Percentiles rank a stretch among this genome's conserved stretches.
Conservation (phyloP, 768 basidiomycete genomes). For the Suillus weaverae region DNA sequence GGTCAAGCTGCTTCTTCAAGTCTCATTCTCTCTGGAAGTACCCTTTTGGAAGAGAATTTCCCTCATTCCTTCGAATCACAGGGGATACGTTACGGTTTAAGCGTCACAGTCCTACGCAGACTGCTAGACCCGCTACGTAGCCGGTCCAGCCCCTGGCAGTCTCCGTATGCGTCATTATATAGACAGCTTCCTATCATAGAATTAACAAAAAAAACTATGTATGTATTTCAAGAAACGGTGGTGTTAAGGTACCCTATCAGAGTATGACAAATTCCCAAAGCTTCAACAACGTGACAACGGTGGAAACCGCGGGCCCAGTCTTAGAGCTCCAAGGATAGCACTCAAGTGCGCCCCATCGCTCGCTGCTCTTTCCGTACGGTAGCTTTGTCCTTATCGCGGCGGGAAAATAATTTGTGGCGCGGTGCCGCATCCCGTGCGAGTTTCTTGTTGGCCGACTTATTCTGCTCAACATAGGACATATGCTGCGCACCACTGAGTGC, state of each 20-base stretch:
- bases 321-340: background rate
- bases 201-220: background rate
- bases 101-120: background rate
- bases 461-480: conserved; percentile 92
- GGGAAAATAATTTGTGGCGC: conserved; percentile 79
- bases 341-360: conserved; percentile 29
- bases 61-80: background rate
- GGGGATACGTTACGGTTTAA: background rate
- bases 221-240: background rate
- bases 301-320: conserved; percentile 3
- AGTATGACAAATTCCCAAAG: conserved; percentile 1
- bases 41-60: background rate
- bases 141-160: background rate
- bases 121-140: background rate
- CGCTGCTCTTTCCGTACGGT: conserved; percentile 47
- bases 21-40: background rate
- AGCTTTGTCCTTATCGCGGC: conserved; percentile 77
- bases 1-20: background rate
- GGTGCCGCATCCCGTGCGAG: conserved; percentile 53
- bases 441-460: conserved; percentile 86
- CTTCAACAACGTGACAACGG: conserved; percentile 2
- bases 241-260: background rate
- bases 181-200: background rate
- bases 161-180: background rate
- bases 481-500: conserved; percentile 87